Conservation (phyloP, 345 rosid genomes). For the Camelina sativa region DNA sequence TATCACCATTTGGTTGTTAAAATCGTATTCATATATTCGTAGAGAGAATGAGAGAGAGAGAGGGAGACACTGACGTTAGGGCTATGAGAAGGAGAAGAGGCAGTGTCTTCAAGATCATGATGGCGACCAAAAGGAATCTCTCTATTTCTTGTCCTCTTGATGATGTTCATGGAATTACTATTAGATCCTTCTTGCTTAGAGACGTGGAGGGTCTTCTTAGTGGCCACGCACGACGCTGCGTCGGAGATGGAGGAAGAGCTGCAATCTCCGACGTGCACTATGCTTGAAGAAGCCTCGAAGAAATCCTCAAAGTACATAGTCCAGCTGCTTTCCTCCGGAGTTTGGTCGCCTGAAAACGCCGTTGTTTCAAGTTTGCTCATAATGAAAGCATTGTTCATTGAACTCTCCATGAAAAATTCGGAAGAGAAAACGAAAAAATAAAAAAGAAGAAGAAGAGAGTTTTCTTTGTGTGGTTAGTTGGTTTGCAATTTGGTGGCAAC, state of each 20-base stretch:
- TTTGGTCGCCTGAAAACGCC: slow-evolving; percentile 22
- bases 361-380: slow-evolving; percentile 19
- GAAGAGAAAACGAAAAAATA: neutral
- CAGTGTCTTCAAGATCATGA: slow-evolving; percentile 42
- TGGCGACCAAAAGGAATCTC: slow-evolving; percentile 44
- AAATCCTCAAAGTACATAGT: slow-evolving; percentile 47
- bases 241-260: slow-evolving; percentile 38
- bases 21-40: neutral
- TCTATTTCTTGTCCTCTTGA: slow-evolving; percentile 34
- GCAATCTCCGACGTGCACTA: slow-evolving; percentile 30
- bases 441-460: neutral
- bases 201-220: slow-evolving; percentile 21
- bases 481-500: slow-evolving; percentile 30
- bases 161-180: neutral
- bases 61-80: slow-evolving; percentile 33
- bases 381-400: slow-evolving; percentile 27
- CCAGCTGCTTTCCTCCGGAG: slow-evolving; percentile 46
- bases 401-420: slow-evolving; percentile 33
- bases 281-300: slow-evolving; percentile 30
- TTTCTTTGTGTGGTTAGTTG: neutral
- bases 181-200: slow-evolving; percentile 18
- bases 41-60: neutral
- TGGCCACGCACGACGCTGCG: slow-evolving; percentile 35
- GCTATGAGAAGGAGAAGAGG: slow-evolving; percentile 44
- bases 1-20: neutral